Evolutionary conservation across 2,329 filamentous ascomycete genomes (phyloP).

Genomic region (Didymella arachidicola): DNA sequence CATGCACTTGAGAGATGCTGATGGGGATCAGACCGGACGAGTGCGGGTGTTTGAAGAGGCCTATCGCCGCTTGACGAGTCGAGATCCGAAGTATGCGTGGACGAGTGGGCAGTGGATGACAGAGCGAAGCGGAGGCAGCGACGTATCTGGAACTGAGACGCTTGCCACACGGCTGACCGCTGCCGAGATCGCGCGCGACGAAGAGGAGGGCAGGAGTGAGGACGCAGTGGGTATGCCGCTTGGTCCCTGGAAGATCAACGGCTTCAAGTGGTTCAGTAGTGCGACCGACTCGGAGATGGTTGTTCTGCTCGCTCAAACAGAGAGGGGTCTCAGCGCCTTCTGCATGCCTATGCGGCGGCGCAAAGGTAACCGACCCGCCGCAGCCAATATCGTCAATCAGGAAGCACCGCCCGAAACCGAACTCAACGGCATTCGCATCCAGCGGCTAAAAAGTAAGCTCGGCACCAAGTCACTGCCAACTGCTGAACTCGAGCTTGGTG

Average conservation of each 20-base stretch:
- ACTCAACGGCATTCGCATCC: slow-evolving; percentile 73
- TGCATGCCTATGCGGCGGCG: slow-evolving; percentile 67
- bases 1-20: slow-evolving; percentile 30
- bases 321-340: slow-evolving; percentile 66
- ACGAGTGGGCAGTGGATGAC: slow-evolving; percentile 83
- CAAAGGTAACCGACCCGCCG: slow-evolving; percentile 18
- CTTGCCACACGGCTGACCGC: slow-evolving; percentile 52
- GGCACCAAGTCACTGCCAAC: slow-evolving; percentile 75
- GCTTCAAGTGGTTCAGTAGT: slow-evolving; percentile 77
- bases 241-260: slow-evolving; percentile 67
- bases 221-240: slow-evolving; percentile 51
- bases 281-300: slow-evolving; percentile 72
- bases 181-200: slow-evolving; percentile 35
- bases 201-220: slow-evolving; percentile 32
- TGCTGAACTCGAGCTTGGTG: slow-evolving; percentile 68
- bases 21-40: slow-evolving; percentile 39
- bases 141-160: slow-evolving; percentile 74
- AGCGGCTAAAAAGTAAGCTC: slow-evolving; percentile 75
- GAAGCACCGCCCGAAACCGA: slow-evolving; percentile 46
- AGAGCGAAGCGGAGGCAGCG: slow-evolving; percentile 72
- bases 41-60: slow-evolving; percentile 61
- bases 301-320: slow-evolving; percentile 69
- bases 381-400: slow-evolving; percentile 18
- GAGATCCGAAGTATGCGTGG: slow-evolving; percentile 64
- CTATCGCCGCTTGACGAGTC: slow-evolving; percentile 62